Conservation (phyloP, 805 yeast species). For the Candida hispaniensis region DNA sequence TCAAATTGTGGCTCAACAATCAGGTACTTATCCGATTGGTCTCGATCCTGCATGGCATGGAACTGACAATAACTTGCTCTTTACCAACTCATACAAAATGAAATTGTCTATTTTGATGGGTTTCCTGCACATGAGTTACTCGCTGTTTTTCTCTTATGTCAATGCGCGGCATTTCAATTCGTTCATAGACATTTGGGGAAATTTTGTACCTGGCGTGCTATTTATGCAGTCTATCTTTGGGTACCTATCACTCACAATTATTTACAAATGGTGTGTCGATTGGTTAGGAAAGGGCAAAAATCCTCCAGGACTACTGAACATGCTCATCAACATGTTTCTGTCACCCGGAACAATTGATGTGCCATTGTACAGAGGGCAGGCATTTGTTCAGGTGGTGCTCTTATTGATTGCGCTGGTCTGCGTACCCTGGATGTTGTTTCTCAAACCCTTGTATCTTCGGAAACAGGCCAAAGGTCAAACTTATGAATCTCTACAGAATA, state of each 20-base stretch:
- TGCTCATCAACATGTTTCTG: constrained; percentile 92
- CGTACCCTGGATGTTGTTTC: constrained; percentile 84
- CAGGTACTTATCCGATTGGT: constrained; percentile 71
- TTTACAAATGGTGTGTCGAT: constrained; percentile 89
- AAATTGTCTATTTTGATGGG: constrained; percentile 93
- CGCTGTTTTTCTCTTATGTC: constrained; percentile 68
- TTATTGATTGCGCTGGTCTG: constrained; percentile 69
- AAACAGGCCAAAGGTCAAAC: constrained; percentile 40
- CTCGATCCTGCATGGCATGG: constrained; percentile 97
- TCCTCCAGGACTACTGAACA: constrained; percentile 89
- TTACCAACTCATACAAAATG: constrained; percentile 95
- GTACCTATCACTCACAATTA: constrained; percentile 70
- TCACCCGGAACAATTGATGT: constrained; percentile 83
- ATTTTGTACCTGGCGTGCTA: constrained; percentile 82
- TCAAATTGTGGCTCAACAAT: constrained; percentile 47
- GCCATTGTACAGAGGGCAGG: constrained; percentile 70
- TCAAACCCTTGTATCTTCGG: constrained; percentile 69
- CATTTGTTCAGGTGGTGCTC: constrained; percentile 58
- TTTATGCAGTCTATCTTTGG: constrained; percentile 98
- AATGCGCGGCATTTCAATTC: constrained; percentile 65
- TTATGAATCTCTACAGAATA: constrained; percentile 40
- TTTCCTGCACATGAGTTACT: constrained; percentile 86
- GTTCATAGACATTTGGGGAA: constrained; percentile 74
- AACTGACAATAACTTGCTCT: constrained; percentile 77
- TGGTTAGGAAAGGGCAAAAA: constrained; percentile 71